phyloP scores from a whole-genome alignment of 805 yeast species.

The Tetrapisispora namnaoensis region DNA sequence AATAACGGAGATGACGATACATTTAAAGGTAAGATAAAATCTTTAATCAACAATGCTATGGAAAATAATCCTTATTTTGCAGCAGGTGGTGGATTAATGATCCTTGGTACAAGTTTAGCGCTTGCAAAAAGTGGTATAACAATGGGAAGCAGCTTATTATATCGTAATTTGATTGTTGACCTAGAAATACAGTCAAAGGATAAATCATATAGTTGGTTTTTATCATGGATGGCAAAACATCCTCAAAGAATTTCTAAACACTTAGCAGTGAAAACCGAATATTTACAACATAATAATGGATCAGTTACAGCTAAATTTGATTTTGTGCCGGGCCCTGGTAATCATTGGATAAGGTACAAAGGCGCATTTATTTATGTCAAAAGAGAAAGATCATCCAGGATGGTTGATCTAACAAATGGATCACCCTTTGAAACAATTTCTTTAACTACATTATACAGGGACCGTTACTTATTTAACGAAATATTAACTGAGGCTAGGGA shows the following conservation, averaged over 20 bases:
- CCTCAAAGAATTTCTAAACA: conserved; percentile 72
- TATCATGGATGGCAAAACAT: conserved; percentile 89
- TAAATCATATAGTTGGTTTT: conserved; percentile 87
- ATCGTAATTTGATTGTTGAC: conserved; percentile 81
- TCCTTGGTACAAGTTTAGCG: conserved; percentile 84
- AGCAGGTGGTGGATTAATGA: conserved; percentile 97
- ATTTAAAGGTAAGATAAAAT: conserved; percentile 24
- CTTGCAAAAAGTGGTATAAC: conserved; percentile 59
- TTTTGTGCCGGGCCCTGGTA: conserved; percentile 96
- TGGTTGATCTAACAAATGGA: conserved; percentile 83
- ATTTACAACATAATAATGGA: conserved; percentile 85
- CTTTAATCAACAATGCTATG: conserved; percentile 44
- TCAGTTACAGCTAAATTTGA: conserved; percentile 78
- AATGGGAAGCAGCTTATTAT: conserved; percentile 54
- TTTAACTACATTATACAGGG: conserved; percentile 78
- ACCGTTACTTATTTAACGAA: conserved; percentile 57
- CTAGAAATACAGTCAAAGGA: conserved; percentile 89
- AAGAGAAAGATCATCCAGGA: conserved; percentile 81
- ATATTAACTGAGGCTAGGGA: conserved; percentile 75
- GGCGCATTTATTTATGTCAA: conserved; percentile 84
- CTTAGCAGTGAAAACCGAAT: conserved; percentile 80
- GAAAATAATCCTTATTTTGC: conserved; percentile 88
- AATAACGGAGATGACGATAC: conserved; percentile 9
- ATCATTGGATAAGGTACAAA: conserved; percentile 73
- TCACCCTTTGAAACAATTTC: conserved; percentile 96